Evolutionary conservation across 2,329 filamentous ascomycete genomes (phyloP), one percentile per base, ranked within the genome.

Genomic region (Diaporthe eres): DNA sequence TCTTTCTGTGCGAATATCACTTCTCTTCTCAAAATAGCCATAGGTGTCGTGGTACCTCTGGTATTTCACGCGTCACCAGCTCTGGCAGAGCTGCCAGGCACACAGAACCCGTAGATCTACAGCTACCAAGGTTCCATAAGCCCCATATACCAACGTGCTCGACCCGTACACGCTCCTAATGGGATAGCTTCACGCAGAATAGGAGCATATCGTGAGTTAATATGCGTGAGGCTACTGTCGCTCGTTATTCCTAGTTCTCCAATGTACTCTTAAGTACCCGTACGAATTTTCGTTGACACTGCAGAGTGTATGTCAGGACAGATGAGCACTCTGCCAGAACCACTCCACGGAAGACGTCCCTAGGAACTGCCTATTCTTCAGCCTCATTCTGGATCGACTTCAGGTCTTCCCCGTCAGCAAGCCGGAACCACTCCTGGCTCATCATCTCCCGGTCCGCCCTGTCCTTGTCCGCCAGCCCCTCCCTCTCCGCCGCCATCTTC

Each of bases 361-460:
- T 47, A 1, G 22, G 25, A 3, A 47, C 39, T 6, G 8, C 15
- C 25, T 70, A 70, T 39, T 53, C 49, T 53, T 70, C 65, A 19
- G 17, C 75, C 53, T 73, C 75, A 4, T 63, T 34, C 49, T 67
- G 60, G 25, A 74, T 34, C 4, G 51, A 34, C 37, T 65, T 53
- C 51, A 77, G 37, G 22, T 75, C 63, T 10, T 71, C 58, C 2
- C 73, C 75, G 42, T 71, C 57, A 19, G 61, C 74, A 13, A 77
- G 76, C 19, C 78, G 37, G 74, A 75, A 47, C 82, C 82, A 83
- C 77, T 83, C 82, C 61, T 75, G 76, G 19, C 79, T 79, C 68
- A 77, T 68, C 76, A 60, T 78, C 73, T 79, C 78, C 53, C 77
- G 77, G 51, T 73, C 77, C 49, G 57, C 77, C 71, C 74, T 49